Percentiles rank a stretch among this genome's conserved stretches.
Evolutionary conservation across 768 basidiomycete genomes (phyloP).

Genomic region (Mycena galericulata): DNA sequence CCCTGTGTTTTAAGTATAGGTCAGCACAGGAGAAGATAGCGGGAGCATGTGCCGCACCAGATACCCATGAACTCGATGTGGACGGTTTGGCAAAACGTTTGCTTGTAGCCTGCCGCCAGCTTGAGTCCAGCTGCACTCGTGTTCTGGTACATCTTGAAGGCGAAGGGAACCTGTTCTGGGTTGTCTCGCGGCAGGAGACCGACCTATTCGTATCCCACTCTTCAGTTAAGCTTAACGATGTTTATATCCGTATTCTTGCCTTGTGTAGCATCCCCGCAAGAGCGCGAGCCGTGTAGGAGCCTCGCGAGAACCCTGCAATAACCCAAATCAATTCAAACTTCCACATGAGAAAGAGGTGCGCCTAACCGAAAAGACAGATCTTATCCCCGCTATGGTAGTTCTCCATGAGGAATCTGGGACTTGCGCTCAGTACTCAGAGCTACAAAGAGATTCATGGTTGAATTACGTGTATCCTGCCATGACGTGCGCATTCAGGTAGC

Average conservation of each 20-base stretch:
- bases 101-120: slow-evolving; percentile 76
- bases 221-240: no score
- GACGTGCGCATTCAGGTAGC: slow-evolving; percentile 80
- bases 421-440: background rate
- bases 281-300: slow-evolving; percentile 75
- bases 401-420: slow-evolving; percentile 68
- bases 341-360: slow-evolving; percentile 14
- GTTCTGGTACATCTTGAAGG: slow-evolving; percentile 77
- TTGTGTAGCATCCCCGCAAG: slow-evolving; percentile 82
- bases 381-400: slow-evolving; percentile 80
- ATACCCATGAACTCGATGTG: slow-evolving; percentile 84
- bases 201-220: no score
- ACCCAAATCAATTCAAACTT: background rate
- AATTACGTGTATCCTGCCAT: slow-evolving; percentile 75
- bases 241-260: slow-evolving; percentile 57
- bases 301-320: slow-evolving; percentile 79
- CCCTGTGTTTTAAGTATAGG: slow-evolving; percentile 56
- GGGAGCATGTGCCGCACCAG: slow-evolving; percentile 71
- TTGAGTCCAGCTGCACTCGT: slow-evolving; percentile 56
- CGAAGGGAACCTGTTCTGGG: slow-evolving; percentile 76
- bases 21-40: background rate
- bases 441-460: background rate
- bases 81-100: slow-evolving; percentile 75
- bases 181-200: slow-evolving; percentile 80
- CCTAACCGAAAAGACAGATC: slow-evolving; percentile 77